phyloP scores from a whole-genome alignment of 2,329 filamentous ascomycete species.

The Teratosphaeria destructans region DNA sequence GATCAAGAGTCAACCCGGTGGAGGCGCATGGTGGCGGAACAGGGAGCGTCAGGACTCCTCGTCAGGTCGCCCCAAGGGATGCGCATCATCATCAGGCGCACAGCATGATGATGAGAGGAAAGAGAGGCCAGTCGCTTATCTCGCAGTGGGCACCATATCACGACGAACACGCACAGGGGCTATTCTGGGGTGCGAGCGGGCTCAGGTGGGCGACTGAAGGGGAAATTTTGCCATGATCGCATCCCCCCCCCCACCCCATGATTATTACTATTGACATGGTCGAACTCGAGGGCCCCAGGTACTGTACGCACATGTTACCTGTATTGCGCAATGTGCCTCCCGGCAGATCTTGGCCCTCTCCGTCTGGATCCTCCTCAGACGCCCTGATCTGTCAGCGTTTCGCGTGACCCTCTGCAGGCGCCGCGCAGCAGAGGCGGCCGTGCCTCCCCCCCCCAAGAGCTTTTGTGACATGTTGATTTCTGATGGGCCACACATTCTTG shows the following conservation, averaged over 20 bases:
- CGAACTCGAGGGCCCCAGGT: slow-evolving; percentile 2
- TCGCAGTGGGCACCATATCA: neutral
- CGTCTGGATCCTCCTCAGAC: neutral
- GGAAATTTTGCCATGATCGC: neutral
- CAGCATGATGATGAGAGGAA: neutral
- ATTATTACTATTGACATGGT: neutral
- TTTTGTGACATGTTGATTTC: slow-evolving; percentile 21
- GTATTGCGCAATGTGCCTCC: slow-evolving; percentile 20
- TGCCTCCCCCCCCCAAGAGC: slow-evolving; percentile 2
- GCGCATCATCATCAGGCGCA: slow-evolving; percentile 9
- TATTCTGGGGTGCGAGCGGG: neutral
- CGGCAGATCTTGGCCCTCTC: slow-evolving; percentile 8
- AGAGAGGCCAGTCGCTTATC: neutral
- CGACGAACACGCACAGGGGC: neutral
- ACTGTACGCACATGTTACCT: slow-evolving; percentile 12
- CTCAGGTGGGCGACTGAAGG: neutral
- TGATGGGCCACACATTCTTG: slow-evolving; percentile 10
- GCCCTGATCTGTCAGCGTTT: slow-evolving; percentile 20
- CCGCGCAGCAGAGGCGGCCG: slow-evolving; percentile 11
- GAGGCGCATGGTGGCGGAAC: slow-evolving; percentile 17
- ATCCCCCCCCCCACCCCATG: neutral
- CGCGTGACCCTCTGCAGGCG: slow-evolving; percentile 19
- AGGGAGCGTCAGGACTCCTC: slow-evolving; percentile 5
- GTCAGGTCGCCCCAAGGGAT: slow-evolving; percentile 16
- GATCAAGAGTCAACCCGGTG: slow-evolving; percentile 3